These are phyloP conservation scores for Cryptococcus hybrid DNA, from an alignment of 1,284 basidiomycete genomes.

Conservation along the genomic window DNA sequence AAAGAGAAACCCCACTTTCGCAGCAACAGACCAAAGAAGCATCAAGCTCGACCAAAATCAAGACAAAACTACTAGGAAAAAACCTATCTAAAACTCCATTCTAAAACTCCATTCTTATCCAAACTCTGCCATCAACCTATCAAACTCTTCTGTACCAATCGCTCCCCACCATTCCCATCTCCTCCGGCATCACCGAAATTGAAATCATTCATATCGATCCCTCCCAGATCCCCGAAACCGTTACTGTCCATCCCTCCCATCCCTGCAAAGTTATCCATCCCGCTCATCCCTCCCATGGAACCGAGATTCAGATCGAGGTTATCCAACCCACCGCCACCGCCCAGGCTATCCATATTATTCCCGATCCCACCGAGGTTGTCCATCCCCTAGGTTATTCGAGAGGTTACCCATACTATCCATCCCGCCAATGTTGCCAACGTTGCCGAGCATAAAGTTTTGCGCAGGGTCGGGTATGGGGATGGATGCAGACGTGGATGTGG, in stretches of 20 bases:
- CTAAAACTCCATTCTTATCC: background rate
- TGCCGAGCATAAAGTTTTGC: background rate
- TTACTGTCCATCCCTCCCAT: background rate
- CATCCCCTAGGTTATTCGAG: background rate
- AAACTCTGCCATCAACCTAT: constrained; percentile 19
- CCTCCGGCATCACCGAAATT: constrained; percentile 12
- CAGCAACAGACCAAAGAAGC: too few relatives aligned
- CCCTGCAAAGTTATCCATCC: background rate
- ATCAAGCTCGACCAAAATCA: too few relatives aligned
- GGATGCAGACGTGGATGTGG: background rate
- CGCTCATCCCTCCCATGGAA: background rate
- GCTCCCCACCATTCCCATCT: constrained; percentile 4
- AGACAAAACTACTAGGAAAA: background rate
- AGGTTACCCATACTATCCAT: background rate
- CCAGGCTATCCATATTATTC: background rate
- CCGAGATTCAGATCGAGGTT: background rate
- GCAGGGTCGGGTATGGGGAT: too few relatives aligned
- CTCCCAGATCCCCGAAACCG: constrained; percentile 7
- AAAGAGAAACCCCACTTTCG: too few relatives aligned
- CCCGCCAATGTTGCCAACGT: background rate
- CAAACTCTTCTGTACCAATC: constrained; percentile 18
- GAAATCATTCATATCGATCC: constrained; percentile 19
- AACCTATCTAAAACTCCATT: background rate
- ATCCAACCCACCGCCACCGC: background rate
- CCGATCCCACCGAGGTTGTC: background rate